Percentiles rank a stretch among this genome's conserved stretches.
These are phyloP conservation scores for Nitzschia sp. DNA, from an alignment of 108 stramenopile genomes.

Conservation along the genomic window DNA sequence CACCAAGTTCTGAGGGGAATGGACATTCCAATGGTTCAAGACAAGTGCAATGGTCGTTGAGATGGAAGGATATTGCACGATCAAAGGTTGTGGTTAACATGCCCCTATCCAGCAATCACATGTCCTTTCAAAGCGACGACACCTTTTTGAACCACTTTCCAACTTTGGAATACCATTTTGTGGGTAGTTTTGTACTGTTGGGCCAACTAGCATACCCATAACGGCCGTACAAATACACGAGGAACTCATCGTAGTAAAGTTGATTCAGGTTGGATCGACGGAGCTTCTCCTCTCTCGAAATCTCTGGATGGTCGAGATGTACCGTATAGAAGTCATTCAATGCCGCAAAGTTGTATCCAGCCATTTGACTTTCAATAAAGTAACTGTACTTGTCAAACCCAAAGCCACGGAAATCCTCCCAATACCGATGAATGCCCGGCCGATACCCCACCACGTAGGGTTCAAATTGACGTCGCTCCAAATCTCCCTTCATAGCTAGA, in stretches of 20 bases:
- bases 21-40: no score
- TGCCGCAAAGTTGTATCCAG: constrained; percentile 25
- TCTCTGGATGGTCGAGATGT: constrained; percentile 26
- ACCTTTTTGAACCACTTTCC: no score
- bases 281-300: not conserved
- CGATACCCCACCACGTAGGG: constrained; percentile 38
- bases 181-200: no score
- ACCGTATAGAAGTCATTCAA: constrained; percentile 27
- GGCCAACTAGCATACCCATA: not conserved
- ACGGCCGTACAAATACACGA: not conserved
- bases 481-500: not conserved
- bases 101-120: no score
- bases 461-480: constrained; percentile 14
- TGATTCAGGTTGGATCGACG: not conserved
- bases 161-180: no score
- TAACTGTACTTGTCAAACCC: constrained; percentile 25
- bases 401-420: constrained; percentile 24
- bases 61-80: no score
- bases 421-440: constrained; percentile 28
- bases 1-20: no score
- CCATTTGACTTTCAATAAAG: constrained; percentile 24
- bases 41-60: no score
- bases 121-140: no score
- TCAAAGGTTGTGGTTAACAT: no score
- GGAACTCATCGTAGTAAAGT: not conserved